phyloP scores from a whole-genome alignment of 805 yeast species.

The Teunomyces gatunensis region DNA sequence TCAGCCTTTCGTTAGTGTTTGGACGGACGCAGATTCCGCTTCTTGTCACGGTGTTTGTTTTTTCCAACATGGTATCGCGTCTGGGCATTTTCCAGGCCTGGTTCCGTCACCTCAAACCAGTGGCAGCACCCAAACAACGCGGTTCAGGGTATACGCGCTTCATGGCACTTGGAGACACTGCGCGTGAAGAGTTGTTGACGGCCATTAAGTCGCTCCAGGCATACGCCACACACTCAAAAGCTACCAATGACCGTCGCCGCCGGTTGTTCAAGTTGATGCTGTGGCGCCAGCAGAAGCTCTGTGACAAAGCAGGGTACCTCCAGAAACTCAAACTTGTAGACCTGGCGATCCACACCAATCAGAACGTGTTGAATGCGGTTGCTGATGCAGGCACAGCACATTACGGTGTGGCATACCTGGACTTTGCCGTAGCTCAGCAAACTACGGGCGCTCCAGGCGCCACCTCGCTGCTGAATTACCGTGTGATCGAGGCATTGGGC shows the following conservation, averaged over 20 bases:
- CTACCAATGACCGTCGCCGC: conserved; percentile 46
- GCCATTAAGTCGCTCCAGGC: conserved; percentile 48
- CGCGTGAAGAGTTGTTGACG: conserved; percentile 30
- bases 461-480: conserved; percentile 23
- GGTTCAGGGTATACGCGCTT: background rate
- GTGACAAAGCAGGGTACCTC: conserved; percentile 52
- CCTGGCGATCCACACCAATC: conserved; percentile 45
- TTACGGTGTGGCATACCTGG: conserved; percentile 45
- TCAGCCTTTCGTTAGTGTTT: conserved; percentile 15
- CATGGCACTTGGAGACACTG: conserved; percentile 10
- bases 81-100: conserved; percentile 19
- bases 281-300: conserved; percentile 55
- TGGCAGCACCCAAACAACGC: background rate
- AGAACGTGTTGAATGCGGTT: conserved; percentile 43
- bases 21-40: conserved; percentile 25
- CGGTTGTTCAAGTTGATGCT: conserved; percentile 46
- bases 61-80: conserved; percentile 32
- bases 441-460: too few species aligned
- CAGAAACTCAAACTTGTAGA: conserved; percentile 53
- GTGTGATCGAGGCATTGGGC: conserved; percentile 67
- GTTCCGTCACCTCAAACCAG: conserved; percentile 6
- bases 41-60: conserved; percentile 27
- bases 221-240: conserved; percentile 39
- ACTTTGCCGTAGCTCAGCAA: conserved; percentile 24
- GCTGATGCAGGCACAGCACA: conserved; percentile 40